phyloP scores from a whole-genome alignment of 306 rosid species.

The Chamaecrista fasciculata region DNA sequence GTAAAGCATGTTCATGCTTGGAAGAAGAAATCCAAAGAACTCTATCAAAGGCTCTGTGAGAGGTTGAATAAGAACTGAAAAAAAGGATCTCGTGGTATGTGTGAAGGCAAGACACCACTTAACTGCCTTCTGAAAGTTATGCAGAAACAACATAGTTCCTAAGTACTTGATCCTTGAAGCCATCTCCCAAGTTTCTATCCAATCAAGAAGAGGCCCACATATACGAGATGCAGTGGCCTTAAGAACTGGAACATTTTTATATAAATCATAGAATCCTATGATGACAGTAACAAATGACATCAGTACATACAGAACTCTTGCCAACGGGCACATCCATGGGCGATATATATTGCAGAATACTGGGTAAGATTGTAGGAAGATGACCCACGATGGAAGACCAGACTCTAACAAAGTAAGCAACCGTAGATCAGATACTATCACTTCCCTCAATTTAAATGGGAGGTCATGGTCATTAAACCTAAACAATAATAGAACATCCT shows the following conservation, averaged over 20 bases:
- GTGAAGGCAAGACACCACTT: constrained; percentile 72
- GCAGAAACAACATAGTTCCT: constrained; percentile 97
- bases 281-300: constrained; percentile 87
- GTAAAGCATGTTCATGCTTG: constrained; percentile 50
- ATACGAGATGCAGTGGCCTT: constrained; percentile 91
- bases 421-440: constrained; percentile 81
- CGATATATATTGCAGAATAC: constrained; percentile 88
- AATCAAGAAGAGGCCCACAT: constrained; percentile 94
- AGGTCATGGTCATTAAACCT: constrained; percentile 83
- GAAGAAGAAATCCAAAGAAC: constrained; percentile 68
- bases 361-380: constrained; percentile 98
- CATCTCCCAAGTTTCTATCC: constrained; percentile 99
- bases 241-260: constrained; percentile 97
- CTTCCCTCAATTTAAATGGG: constrained; percentile 72
- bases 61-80: constrained; percentile 78
- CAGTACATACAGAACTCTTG: constrained; percentile 72
- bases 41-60: constrained; percentile 54
- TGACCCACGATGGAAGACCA: constrained; percentile 97
- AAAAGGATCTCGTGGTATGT: constrained; percentile 58
- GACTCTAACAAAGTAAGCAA: constrained; percentile 93
- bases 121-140: constrained; percentile 81
- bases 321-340: constrained; percentile 99
- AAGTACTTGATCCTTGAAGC: constrained; percentile 88
- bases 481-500: constrained; percentile 68
- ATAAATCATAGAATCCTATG: constrained; percentile 92